Conservation (phyloP, 2,329 filamentous ascomycete genomes). For the Exophiala bonariae region DNA sequence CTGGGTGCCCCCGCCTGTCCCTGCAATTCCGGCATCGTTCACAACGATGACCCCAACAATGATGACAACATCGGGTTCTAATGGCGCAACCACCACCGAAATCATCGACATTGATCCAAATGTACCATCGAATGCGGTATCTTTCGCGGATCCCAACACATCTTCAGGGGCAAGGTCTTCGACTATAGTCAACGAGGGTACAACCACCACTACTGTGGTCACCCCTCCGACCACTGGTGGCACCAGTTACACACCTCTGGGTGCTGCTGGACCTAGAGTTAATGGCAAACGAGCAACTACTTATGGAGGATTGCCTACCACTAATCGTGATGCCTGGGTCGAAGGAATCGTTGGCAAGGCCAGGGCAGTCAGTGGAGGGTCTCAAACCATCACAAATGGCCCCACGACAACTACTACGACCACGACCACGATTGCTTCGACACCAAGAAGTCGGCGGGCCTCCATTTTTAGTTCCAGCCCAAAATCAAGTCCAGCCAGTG, state of each 20-base stretch:
- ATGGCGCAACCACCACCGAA: constrained; percentile 1
- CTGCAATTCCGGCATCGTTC: constrained; percentile 21
- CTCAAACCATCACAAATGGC: constrained; percentile 11
- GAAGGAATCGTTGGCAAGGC: constrained; percentile 47
- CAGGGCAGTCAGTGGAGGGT: constrained; percentile 29
- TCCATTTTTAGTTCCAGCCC: constrained; percentile 13
- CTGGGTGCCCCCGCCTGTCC: constrained; percentile 24
- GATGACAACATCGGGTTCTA: constrained; percentile 9
- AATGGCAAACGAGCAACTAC: constrained; percentile 40
- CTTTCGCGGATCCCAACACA: background rate
- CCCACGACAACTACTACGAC: constrained; percentile 23
- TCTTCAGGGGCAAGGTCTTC: constrained; percentile 4
- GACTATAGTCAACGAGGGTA: constrained; percentile 12
- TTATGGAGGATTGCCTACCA: constrained; percentile 37
- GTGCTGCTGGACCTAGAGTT: constrained; percentile 46
- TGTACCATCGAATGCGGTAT: background rate
- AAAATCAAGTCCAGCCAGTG: constrained; percentile 11
- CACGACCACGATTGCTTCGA: constrained; percentile 19
- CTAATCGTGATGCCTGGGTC: constrained; percentile 49
- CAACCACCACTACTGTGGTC: constrained; percentile 19
- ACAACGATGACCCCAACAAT: constrained; percentile 13
- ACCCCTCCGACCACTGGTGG: constrained; percentile 20
- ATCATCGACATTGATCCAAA: background rate
- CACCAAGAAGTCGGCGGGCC: constrained; percentile 10
- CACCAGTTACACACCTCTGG: constrained; percentile 39